Evolutionary conservation across 176 grass and related monocot genomes (phyloP).

Genomic region (Ensete glaucum): DNA sequence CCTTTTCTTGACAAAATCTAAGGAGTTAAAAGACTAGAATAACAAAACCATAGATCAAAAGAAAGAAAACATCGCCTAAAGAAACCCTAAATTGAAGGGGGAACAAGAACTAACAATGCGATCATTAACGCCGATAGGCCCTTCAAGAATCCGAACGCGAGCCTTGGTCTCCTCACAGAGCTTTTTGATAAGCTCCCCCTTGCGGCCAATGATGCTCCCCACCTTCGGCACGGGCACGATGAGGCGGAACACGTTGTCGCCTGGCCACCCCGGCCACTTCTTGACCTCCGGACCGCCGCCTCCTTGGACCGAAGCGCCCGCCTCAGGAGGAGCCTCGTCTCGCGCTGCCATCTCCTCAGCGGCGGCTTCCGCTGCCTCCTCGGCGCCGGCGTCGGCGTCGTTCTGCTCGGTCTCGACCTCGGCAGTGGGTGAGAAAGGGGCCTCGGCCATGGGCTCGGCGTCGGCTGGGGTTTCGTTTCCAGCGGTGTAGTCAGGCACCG

Average conservation of each 20-base stretch:
- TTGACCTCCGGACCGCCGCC: conserved; percentile 19
- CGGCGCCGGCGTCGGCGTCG: conserved; percentile 15
- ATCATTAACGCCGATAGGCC: conserved; percentile 61
- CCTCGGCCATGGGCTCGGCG: background rate
- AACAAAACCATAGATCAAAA: no score
- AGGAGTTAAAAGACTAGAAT: background rate
- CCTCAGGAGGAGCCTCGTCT: background rate
- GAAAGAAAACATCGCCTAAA: background rate
- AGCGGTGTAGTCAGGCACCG: background rate
- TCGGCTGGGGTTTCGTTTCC: no score
- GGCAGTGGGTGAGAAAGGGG: background rate
- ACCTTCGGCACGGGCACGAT: conserved; percentile 78
- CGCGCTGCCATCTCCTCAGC: background rate
- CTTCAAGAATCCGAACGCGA: conserved; percentile 67
- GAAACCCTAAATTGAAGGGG: background rate
- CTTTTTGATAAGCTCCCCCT: conserved; percentile 86
- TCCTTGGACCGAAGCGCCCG: conserved; percentile 18
- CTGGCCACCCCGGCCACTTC: conserved; percentile 96
- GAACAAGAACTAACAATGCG: conserved; percentile 54
- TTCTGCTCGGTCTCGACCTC: conserved; percentile 18
- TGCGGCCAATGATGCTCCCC: conserved; percentile 88
- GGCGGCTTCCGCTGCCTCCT: background rate
- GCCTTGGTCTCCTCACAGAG: conserved; percentile 93
- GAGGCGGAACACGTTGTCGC: conserved; percentile 73
- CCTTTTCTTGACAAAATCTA: background rate